Percentiles rank a stretch among this genome's conserved stretches.
phyloP scores from a whole-genome alignment of 1,139 yeast genomes.

The Meyerozyma smithsonii region DNA sequence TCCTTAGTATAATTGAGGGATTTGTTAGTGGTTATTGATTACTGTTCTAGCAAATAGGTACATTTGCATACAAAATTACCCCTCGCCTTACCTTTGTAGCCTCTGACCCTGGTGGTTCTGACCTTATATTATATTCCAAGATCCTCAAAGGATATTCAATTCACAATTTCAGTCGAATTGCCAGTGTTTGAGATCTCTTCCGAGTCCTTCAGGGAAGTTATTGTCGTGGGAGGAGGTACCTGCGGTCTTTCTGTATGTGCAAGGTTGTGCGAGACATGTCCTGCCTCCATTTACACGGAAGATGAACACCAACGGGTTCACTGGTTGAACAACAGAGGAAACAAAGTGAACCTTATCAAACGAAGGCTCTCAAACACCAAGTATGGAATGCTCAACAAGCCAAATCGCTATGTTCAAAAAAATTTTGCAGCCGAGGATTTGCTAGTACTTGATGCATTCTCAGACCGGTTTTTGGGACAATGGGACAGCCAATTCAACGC shows the following conservation, averaged over 20 bases:
- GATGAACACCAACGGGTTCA: conserved; percentile 41
- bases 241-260: conserved; percentile 36
- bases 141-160: background rate
- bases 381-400: conserved; percentile 13
- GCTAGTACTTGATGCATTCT: conserved; percentile 28
- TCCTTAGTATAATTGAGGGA: conserved; percentile 65
- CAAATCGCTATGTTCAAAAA: conserved; percentile 12
- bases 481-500: conserved; percentile 43
- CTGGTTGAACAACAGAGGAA: conserved; percentile 32
- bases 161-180: background rate
- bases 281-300: conserved; percentile 37
- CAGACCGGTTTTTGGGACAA: conserved; percentile 33
- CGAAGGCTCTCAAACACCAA: conserved; percentile 14
- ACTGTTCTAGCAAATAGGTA: background rate
- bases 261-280: conserved; percentile 33
- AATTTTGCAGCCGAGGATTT: conserved; percentile 22
- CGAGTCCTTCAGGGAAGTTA: conserved; percentile 26
- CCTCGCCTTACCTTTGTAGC: background rate
- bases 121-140: background rate
- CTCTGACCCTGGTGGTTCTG: conserved; percentile 1
- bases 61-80: too few relatives aligned
- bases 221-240: conserved; percentile 38
- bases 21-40: conserved; percentile 13
- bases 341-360: conserved; percentile 23
- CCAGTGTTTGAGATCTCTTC: conserved; percentile 10